Evolutionary conservation across 441 rosid genomes (phyloP), one percentile per base, ranked within the genome.

Genomic region (Arabidopsis lyrata): DNA sequence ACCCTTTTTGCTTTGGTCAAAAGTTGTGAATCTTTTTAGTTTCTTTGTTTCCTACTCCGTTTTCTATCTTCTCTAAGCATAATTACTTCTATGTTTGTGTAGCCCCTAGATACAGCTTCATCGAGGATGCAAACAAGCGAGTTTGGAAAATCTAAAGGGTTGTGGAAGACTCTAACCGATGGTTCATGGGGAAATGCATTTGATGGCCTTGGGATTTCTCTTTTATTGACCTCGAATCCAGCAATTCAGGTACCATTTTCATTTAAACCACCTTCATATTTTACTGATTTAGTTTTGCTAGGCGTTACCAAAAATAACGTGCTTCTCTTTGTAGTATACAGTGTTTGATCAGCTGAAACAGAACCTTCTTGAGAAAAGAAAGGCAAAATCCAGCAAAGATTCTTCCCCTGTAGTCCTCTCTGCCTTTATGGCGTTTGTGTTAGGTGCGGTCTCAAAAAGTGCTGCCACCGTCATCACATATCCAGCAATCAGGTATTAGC

Each of bases 31-130:
- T 6, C 12, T 10, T 57, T 38, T 39, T 41, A 5, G 6, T 45
- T 20, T 59, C 16, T 48, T 47, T 53, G 48, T 63, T 52, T 68
- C 14, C 12, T 53, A 2, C 36, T 16, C 16, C 0, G 13, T 36
- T 27, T 54, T 34, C 34, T 50, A 1, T 44, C 32, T 24, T 75
- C 34, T 52, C 3, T 18, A 15, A 53, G 55, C 27, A 8, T 20
- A 16, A 18, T 55, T n/a, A 41, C 42, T 38, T 41, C 1, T 59
- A 36, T 74, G 60, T 53, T 60, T 64, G 55, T 69, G 68, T 86
- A 95, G 99, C 99, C 99, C 5, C 66, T 95, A 81, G 99, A 95
- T 73, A 90, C 95, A 68, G 97, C 94, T 53, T 85, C 99, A 20
- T 89, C 97, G 27, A 84, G 83, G 83, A 92, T 95, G 97, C 99